A percentile compares a stretch with the other conserved stretches of the same genome.
Conservation (phyloP, 2,329 filamentous ascomycete genomes). For the Hypoxylon sp. region DNA sequence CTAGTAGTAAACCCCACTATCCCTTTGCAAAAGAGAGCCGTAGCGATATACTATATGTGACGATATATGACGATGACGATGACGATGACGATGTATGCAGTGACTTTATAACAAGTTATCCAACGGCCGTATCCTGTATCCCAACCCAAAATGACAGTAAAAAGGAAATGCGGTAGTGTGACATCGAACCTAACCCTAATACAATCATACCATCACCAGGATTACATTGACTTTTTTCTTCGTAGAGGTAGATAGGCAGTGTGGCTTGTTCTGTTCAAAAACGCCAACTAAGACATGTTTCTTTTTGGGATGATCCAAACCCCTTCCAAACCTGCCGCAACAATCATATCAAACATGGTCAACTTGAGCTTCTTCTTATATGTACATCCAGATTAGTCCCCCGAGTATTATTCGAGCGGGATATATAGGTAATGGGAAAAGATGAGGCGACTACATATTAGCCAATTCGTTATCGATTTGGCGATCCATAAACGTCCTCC, state of each 20-base stretch:
- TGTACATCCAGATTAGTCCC: constrained; percentile 41
- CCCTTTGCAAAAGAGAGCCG: constrained; percentile 16
- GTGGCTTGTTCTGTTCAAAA: constrained; percentile 23
- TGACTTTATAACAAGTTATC: constrained; percentile 29
- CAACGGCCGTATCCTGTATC: constrained; percentile 29
- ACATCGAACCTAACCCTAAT: constrained; percentile 1
- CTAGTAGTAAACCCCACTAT: constrained; percentile 27
- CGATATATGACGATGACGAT: constrained; percentile 24
- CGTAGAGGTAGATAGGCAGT: constrained; percentile 6
- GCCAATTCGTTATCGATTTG: constrained; percentile 95
- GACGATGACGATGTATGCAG: constrained; percentile 12
- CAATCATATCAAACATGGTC: constrained; percentile 40
- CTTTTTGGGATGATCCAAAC: constrained; percentile 17
- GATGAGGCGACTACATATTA: constrained; percentile 76
- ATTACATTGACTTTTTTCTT: constrained; percentile 16
- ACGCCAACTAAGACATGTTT: constrained; percentile 28
- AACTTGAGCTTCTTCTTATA: constrained; percentile 36
- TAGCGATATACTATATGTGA: constrained; percentile 15
- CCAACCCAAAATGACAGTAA: constrained; percentile 18
- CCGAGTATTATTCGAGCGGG: constrained; percentile 3
- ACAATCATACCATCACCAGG: neutral
- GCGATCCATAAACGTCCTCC: constrained; percentile 88
- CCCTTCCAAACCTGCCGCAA: constrained; percentile 24
- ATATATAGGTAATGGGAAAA: constrained; percentile 11
- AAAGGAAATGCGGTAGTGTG: constrained; percentile 5